Evolutionary conservation across 192 early-diverging fungal genomes (phyloP).

Genomic region (Gamsiella multidivaricata): DNA sequence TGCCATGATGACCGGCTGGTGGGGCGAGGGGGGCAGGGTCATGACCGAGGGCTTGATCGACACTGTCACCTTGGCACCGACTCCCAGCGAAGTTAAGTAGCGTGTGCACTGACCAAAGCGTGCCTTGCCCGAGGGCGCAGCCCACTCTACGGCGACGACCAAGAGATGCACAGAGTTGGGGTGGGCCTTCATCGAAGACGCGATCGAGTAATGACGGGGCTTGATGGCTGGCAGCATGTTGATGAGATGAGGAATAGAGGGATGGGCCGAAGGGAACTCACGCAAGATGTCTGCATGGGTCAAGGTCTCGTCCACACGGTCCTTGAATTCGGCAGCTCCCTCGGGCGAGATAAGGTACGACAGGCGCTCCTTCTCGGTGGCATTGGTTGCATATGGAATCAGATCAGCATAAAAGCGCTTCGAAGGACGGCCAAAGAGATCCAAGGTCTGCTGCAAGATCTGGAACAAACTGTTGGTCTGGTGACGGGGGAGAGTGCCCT

Average conservation of each 20-base stretch:
- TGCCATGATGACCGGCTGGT: slow-evolving; percentile 94
- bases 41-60: slow-evolving; percentile 97
- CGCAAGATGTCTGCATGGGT: slow-evolving; percentile 90
- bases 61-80: slow-evolving; percentile 81
- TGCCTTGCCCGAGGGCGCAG: slow-evolving; percentile 68
- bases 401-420: slow-evolving; percentile 93
- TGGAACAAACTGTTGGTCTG: slow-evolving; percentile 84
- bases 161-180: slow-evolving; percentile 91
- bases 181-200: slow-evolving; percentile 88
- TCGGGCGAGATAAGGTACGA: slow-evolving; percentile 74
- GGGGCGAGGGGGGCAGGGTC: slow-evolving; percentile 87
- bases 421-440: slow-evolving; percentile 94
- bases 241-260: slow-evolving; percentile 77
- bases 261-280: slow-evolving; percentile 86
- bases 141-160: slow-evolving; percentile 94
- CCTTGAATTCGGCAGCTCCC: slow-evolving; percentile 82
- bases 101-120: slow-evolving; percentile 93
- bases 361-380: slow-evolving; percentile 73
- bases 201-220: slow-evolving; percentile 98
- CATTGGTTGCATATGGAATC: slow-evolving; percentile 76
- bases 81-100: slow-evolving; percentile 77
- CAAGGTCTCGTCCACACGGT: slow-evolving; percentile 82
- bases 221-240: slow-evolving; percentile 87
- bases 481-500: slow-evolving; percentile 55
- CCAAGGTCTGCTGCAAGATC: slow-evolving; percentile 84